phyloP scores from a whole-genome alignment of 2,329 filamentous ascomycete species.

The Exserohilum rostratum region DNA sequence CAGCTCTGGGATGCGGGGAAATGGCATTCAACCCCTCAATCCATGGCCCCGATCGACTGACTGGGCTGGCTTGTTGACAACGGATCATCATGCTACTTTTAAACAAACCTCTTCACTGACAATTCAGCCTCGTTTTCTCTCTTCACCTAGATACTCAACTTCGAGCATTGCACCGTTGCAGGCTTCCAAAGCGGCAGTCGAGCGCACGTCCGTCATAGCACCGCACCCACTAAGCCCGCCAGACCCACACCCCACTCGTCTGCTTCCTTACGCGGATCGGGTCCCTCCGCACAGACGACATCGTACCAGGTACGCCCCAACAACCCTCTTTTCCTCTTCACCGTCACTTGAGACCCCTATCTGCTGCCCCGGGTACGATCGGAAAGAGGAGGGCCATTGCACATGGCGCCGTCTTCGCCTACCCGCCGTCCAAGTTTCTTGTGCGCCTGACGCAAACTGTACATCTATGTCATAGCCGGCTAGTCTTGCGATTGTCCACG shows the following conservation, averaged over 20 bases:
- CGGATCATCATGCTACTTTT: conserved; percentile 3
- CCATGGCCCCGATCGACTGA: conserved; percentile 25
- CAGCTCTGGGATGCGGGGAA: conserved; percentile 35
- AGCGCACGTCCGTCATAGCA: conserved; percentile 7
- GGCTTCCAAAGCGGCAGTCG: conserved; percentile 1
- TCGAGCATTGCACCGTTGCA: conserved; percentile 2
- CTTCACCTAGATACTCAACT: neutral
- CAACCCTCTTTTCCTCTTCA: conserved; percentile 13
- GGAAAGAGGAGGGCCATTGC: conserved; percentile 13
- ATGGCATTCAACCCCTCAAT: conserved; percentile 30
- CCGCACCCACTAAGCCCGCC: conserved; percentile 10
- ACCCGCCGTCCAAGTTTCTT: conserved; percentile 8
- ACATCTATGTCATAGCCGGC: conserved; percentile 29
- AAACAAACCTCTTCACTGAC: conserved; percentile 12
- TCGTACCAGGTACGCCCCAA: conserved; percentile 15
- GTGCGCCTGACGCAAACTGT: conserved; percentile 17
- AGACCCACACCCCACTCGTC: conserved; percentile 18
- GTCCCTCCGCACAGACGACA: conserved; percentile 14
- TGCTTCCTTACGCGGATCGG: conserved; percentile 10
- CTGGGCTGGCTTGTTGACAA: conserved; percentile 18
- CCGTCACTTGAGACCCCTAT: conserved; percentile 4
- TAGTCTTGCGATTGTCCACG: conserved; percentile 30
- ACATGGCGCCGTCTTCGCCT: conserved; percentile 11
- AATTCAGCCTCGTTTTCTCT: conserved; percentile 14
- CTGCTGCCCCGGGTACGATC: conserved; percentile 11